phyloP scores from a whole-genome alignment of 116 monocot species.

The Dioscorea cayenensis region DNA sequence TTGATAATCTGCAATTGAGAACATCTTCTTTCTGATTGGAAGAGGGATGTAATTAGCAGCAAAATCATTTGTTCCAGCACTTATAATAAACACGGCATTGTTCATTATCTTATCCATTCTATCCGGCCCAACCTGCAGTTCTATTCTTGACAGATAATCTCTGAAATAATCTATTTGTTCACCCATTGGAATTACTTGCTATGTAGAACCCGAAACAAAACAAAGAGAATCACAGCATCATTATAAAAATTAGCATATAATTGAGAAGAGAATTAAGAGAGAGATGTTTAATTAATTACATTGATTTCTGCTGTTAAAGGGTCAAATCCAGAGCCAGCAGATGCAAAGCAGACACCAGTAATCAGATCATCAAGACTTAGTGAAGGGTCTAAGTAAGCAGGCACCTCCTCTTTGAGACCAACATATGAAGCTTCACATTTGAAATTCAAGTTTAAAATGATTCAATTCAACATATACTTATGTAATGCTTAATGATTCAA shows the following conservation, averaged over 20 bases:
- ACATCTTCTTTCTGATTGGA: constrained; percentile 29
- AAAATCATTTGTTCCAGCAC: constrained; percentile 72
- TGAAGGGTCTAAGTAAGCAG: constrained; percentile 30
- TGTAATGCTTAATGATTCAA: not conserved
- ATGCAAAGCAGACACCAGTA: constrained; percentile 48
- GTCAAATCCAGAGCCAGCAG: constrained; percentile 38
- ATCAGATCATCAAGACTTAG: constrained; percentile 23
- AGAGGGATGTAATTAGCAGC: constrained; percentile 34
- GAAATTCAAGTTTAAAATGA: not conserved
- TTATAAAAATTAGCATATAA: too few relatives aligned
- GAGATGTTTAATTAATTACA: not conserved
- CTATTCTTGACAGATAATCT: constrained; percentile 33
- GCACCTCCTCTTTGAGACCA: constrained; percentile 37
- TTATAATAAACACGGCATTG: constrained; percentile 40
- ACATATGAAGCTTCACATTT: constrained; percentile 21
- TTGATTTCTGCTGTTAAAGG: constrained; percentile 14
- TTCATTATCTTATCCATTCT: constrained; percentile 27
- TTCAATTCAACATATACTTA: not conserved
- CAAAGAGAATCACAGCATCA: not conserved
- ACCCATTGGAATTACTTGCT: constrained; percentile 26
- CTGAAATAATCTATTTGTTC: constrained; percentile 43
- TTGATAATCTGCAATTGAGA: constrained; percentile 43
- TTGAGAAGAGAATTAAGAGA: not conserved
- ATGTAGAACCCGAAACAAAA: not conserved
- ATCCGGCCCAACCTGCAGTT: constrained; percentile 26